phyloP scores from a whole-genome alignment of 1,139 yeast species.

The Hansenula lynferdii region DNA sequence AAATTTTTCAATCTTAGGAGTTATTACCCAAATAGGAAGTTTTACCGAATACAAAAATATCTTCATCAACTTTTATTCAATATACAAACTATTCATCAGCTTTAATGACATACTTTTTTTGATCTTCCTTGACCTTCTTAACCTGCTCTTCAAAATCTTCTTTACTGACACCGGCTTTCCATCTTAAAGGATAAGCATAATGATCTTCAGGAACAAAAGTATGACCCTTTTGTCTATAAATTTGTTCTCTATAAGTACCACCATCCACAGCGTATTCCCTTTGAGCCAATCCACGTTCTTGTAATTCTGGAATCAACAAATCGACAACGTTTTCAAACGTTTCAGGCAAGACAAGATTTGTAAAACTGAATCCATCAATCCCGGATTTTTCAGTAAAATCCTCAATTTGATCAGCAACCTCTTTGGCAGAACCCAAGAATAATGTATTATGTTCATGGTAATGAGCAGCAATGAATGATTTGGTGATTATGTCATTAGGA shows the following conservation, averaged over 20 bases:
- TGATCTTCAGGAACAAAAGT: constrained; percentile 30
- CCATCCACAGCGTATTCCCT: constrained; percentile 25
- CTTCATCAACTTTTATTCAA: too few relatives aligned
- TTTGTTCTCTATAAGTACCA: constrained; percentile 17
- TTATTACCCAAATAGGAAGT: too few relatives aligned
- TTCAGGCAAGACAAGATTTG: constrained; percentile 27
- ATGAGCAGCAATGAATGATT: background rate
- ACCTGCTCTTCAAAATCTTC: constrained; percentile 29
- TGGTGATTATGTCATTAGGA: constrained; percentile 1
- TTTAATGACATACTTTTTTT: constrained; percentile 4
- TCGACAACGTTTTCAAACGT: constrained; percentile 30
- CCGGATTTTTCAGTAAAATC: constrained; percentile 28
- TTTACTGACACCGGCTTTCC: constrained; percentile 32
- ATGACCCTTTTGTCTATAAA: constrained; percentile 13
- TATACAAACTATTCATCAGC: constrained; percentile 7
- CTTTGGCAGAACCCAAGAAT: constrained; percentile 6
- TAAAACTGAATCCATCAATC: constrained; percentile 31
- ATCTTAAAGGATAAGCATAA: constrained; percentile 35
- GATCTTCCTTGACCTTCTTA: background rate
- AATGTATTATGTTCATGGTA: constrained; percentile 17
- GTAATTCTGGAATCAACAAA: constrained; percentile 28
- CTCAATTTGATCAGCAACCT: constrained; percentile 21
- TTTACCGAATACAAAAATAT: too few relatives aligned
- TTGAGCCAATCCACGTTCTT: constrained; percentile 26
- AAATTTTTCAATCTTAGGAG: too few relatives aligned